Conservation (phyloP, 1,284 basidiomycete species). For the Neonothopanus nambi region DNA sequence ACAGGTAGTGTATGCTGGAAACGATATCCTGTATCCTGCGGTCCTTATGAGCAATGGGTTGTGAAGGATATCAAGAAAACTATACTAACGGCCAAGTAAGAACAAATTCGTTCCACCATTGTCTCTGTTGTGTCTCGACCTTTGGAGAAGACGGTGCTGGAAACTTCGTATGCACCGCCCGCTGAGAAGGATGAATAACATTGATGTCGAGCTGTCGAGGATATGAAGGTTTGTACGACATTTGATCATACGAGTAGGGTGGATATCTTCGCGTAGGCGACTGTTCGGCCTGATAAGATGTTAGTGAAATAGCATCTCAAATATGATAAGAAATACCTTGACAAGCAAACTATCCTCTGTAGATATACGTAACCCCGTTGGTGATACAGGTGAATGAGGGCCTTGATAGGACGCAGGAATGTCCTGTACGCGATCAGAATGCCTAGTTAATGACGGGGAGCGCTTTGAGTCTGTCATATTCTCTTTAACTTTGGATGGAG, state of each 20-base stretch:
- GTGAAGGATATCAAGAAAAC: not conserved
- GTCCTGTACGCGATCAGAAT: conserved; percentile 11
- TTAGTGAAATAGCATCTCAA: too few relatives aligned
- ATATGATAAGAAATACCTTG: conserved; percentile 27
- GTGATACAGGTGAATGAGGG: conserved; percentile 21
- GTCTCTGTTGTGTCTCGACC: conserved; percentile 45
- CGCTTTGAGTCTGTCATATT: conserved; percentile 33
- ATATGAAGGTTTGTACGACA: conserved; percentile 34
- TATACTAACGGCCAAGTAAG: conserved; percentile 44
- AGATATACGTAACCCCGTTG: conserved; percentile 29
- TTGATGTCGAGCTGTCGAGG: conserved; percentile 37
- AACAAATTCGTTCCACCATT: conserved; percentile 68
- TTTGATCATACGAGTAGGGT: conserved; percentile 32
- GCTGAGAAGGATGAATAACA: conserved; percentile 27
- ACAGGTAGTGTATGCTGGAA: conserved; percentile 58
- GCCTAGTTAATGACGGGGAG: conserved; percentile 25
- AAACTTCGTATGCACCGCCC: conserved; percentile 33
- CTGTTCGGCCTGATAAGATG: conserved; percentile 6
- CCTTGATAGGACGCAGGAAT: conserved; percentile 24
- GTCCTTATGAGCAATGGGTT: conserved; percentile 11
- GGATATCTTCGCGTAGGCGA: conserved; percentile 8
- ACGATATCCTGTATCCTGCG: conserved; percentile 52
- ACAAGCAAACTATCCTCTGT: conserved; percentile 26
- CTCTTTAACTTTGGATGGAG: conserved; percentile 31
- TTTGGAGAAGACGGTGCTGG: conserved; percentile 40